Base-by-base conservation (phyloP, 345 rosid species). In the Melastoma malabathricum region DNA sequence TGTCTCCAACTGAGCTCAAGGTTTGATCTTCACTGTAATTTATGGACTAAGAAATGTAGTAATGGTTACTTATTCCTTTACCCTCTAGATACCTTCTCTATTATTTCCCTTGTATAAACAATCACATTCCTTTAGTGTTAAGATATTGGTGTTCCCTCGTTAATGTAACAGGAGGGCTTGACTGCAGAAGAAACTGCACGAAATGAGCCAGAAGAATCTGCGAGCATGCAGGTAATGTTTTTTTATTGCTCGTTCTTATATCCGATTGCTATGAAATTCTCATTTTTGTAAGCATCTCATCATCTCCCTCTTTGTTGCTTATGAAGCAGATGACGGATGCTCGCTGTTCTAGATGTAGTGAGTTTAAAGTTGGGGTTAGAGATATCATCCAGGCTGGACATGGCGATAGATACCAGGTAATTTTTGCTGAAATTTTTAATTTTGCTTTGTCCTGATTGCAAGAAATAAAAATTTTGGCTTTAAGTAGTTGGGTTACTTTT, bases 321-420 rank as follows among this genome's bases (percentile, higher is more conserved):
- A 51, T 77, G 86, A 52, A 63, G 44, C 62, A 63, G 67, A 63
- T 59, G 69, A 84, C 86, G 12, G 81, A 82, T 79, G 95, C 86
- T 64, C 73, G 69, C 20, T 93, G 99, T 66, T 64, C 79, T 39
- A 79, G 97, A 64, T 93, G 99, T 80, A 71, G 57, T 16, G 78
- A 81, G 65, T 49, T 59, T 15, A 75, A 79, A 64, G 99, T 88
- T 1, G 92, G 94, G 15, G 59, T 85, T 56, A 72, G 83, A 67
- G 99, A 93, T 68, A 85, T 93, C 52, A 93, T 93, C 70, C 97
- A 88, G 70, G 95, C 97, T 48, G 97, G 99, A 50, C 94, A 78
- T 57, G 92, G 90, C 45, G 95, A 79, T 67, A 88, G 97, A 55
- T 93, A 93, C 63, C 89, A 93, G 97, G 99, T 92, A 52, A 18